These are phyloP conservation scores for Euphorbia lathyris DNA, from an alignment of 345 rosid genomes.

Conservation along the genomic window DNA sequence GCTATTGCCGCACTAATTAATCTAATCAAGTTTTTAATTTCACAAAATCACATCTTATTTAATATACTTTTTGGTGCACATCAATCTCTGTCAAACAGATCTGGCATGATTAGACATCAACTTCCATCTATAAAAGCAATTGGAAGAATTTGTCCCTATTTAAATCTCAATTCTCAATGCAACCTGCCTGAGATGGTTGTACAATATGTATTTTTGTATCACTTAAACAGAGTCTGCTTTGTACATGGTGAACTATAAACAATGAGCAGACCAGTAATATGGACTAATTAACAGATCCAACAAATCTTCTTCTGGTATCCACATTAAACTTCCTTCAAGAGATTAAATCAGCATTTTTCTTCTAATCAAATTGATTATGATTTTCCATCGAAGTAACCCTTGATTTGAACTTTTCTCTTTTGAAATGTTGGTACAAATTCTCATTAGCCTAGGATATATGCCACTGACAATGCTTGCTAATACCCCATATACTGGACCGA, in stretches of 20 bases:
- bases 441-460: constrained; percentile 9
- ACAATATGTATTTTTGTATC: not conserved
- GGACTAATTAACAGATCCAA: not conserved
- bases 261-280: not conserved
- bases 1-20: not conserved
- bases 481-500: constrained; percentile 9
- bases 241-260: not conserved
- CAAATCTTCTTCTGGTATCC: not conserved
- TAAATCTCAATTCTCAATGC: not conserved
- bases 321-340: not conserved
- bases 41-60: not conserved
- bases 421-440: constrained; percentile 12
- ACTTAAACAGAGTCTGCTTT: not conserved
- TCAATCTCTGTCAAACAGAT: not conserved
- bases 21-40: not conserved
- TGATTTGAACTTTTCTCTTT: constrained; percentile 12
- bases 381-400: not conserved
- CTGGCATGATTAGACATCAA: not conserved
- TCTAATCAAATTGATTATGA: not conserved
- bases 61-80: not conserved
- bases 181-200: not conserved
- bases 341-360: not conserved
- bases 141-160: not conserved
- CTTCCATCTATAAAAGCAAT: not conserved
- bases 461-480: constrained; percentile 4